These are phyloP conservation scores for Auricularia heimuer DNA, from an alignment of 768 basidiomycete species.

Conservation along the genomic window DNA sequence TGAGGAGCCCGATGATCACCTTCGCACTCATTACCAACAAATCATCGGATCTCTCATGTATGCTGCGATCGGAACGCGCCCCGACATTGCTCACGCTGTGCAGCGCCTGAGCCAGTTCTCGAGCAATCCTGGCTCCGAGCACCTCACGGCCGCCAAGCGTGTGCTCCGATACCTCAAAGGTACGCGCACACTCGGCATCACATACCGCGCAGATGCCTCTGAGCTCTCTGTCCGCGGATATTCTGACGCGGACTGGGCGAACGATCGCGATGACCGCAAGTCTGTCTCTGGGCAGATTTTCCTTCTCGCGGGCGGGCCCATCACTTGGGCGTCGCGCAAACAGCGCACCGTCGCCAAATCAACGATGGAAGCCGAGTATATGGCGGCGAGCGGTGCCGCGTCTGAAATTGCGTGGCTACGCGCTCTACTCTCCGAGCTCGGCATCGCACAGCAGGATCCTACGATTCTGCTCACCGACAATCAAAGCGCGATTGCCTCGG, in stretches of 20 bases:
- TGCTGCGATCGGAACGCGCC: conserved; percentile 21
- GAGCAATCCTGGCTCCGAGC: conserved; percentile 13
- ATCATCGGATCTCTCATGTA: conserved; percentile 23
- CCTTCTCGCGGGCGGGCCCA: conserved; percentile 10
- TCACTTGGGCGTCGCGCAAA: neutral
- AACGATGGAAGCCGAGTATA: conserved; percentile 17
- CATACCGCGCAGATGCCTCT: conserved; percentile 4
- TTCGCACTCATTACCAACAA: neutral
- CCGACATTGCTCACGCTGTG: conserved; percentile 24
- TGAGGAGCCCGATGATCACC: neutral
- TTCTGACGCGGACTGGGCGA: conserved; percentile 16
- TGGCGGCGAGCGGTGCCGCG: conserved; percentile 9
- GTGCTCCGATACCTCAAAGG: conserved; percentile 21
- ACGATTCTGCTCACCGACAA: conserved; percentile 26
- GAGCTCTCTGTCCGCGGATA: conserved; percentile 8
- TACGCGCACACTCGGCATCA: conserved; percentile 12
- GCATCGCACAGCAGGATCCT: conserved; percentile 6
- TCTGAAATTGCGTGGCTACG: conserved; percentile 13
- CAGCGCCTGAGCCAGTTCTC: conserved; percentile 17
- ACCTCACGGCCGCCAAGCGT: conserved; percentile 17
- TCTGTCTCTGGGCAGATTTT: conserved; percentile 16
- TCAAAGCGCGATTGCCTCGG: conserved; percentile 24
- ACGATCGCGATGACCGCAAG: conserved; percentile 9
- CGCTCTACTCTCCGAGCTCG: conserved; percentile 12
- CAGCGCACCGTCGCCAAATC: conserved; percentile 14